Conservation (phyloP, 345 rosid species). For the Salix caprea region DNA sequence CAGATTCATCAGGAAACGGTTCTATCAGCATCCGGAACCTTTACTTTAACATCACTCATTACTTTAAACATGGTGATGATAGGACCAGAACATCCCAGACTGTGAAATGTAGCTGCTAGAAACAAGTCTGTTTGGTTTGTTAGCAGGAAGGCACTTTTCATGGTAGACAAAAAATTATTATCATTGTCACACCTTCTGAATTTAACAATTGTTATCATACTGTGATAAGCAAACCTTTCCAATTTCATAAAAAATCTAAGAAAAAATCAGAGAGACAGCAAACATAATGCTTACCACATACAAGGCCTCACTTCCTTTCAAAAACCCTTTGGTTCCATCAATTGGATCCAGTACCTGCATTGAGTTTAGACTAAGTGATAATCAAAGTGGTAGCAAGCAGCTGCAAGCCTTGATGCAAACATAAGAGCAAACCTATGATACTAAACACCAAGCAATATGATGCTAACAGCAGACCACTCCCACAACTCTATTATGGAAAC, state of each 20-base stretch:
- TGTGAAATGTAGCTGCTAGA: too few relatives aligned
- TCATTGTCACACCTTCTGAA: too few relatives aligned
- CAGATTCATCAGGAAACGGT: too few relatives aligned
- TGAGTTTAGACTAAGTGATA: background rate
- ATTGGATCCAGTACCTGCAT: slow-evolving; percentile 83
- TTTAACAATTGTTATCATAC: too few relatives aligned
- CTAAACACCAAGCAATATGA: background rate
- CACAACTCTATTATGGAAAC: background rate
- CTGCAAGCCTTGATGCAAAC: slow-evolving; percentile 1
- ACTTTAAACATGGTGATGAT: too few relatives aligned
- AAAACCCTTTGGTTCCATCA: slow-evolving; percentile 84
- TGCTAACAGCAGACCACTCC: background rate
- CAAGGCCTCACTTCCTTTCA: slow-evolving; percentile 64
- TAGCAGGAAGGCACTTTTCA: too few relatives aligned
- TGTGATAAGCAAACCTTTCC: background rate
- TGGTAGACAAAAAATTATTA: too few relatives aligned
- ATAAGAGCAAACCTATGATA: slow-evolving; percentile 2
- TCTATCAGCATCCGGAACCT: too few relatives aligned
- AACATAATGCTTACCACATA: slow-evolving; percentile 64
- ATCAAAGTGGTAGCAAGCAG: background rate
- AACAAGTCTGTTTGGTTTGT: too few relatives aligned
- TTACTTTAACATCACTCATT: too few relatives aligned
- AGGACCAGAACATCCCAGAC: too few relatives aligned
- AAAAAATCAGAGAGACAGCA: background rate
- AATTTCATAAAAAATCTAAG: background rate